Conservation (phyloP, 2,329 filamentous ascomycete species). For the Alternaria arbusti region DNA sequence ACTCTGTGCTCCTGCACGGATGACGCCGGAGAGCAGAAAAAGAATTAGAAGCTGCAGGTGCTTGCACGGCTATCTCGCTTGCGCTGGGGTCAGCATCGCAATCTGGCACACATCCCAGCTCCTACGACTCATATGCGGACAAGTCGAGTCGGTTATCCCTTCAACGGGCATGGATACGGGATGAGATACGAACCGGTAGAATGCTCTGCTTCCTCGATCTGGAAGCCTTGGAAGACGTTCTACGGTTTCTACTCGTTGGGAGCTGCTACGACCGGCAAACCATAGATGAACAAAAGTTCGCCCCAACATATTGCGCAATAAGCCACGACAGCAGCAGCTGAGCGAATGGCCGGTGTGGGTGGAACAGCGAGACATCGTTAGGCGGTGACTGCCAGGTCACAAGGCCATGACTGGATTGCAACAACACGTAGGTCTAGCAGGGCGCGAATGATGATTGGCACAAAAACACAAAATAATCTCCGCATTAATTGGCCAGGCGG, state of each 20-base stretch:
- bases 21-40: constrained; percentile 38
- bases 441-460: constrained; percentile 39
- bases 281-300: constrained; percentile 10
- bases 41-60: constrained; percentile 39
- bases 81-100: constrained; percentile 24
- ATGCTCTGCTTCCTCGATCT: constrained; percentile 28
- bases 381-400: constrained; percentile 33
- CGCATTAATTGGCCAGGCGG: constrained; percentile 40
- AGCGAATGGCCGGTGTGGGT: constrained; percentile 19
- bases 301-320: constrained; percentile 29
- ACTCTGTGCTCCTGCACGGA: constrained; percentile 39
- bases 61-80: constrained; percentile 33
- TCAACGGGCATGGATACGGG: constrained; percentile 41
- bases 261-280: constrained; percentile 1
- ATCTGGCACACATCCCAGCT: constrained; percentile 28
- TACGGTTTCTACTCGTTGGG: constrained; percentile 7
- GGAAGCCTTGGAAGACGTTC: constrained; percentile 22
- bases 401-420: constrained; percentile 25
- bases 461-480: constrained; percentile 34
- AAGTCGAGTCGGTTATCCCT: constrained; percentile 27
- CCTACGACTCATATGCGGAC: constrained; percentile 22
- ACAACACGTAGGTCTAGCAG: constrained; percentile 17
- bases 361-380: constrained; percentile 11
- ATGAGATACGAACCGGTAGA: constrained; percentile 33
- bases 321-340: constrained; percentile 27